Conservation (phyloP, 768 basidiomycete genomes). For the Lactarius deliciosus region DNA sequence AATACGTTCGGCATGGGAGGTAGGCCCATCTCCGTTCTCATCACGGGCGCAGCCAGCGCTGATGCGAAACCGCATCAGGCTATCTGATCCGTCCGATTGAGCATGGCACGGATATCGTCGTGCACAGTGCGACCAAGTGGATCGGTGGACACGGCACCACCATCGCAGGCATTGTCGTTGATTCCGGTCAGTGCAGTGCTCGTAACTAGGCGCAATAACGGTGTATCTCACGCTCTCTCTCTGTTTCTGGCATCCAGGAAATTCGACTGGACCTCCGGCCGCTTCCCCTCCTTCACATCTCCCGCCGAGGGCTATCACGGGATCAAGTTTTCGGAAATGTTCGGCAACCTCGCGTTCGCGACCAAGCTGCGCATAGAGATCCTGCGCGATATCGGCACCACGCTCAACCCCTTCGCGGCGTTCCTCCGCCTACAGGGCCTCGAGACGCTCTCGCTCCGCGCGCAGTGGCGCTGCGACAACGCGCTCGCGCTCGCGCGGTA, state of each 20-base stretch:
- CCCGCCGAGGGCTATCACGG: slow-evolving; percentile 80
- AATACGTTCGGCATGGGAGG: slow-evolving; percentile 78
- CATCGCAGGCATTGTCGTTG: slow-evolving; percentile 73
- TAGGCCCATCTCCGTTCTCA: slow-evolving; percentile 13
- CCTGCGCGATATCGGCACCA: slow-evolving; percentile 65
- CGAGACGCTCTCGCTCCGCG: slow-evolving; percentile 72
- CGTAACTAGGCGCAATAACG: not conserved
- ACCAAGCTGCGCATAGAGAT: slow-evolving; percentile 63
- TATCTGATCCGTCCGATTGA: slow-evolving; percentile 71
- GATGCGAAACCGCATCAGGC: slow-evolving; percentile 27
- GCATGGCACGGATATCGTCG: slow-evolving; percentile 76
- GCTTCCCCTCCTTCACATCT: slow-evolving; percentile 72
- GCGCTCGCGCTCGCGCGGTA: slow-evolving; percentile 64
- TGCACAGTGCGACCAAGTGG: slow-evolving; percentile 84
- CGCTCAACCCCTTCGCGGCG: slow-evolving; percentile 67
- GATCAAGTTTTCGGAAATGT: slow-evolving; percentile 61
- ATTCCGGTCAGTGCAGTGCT: slow-evolving; percentile 49
- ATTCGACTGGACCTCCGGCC: slow-evolving; percentile 73
- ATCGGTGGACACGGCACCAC: slow-evolving; percentile 80
- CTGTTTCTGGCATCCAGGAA: slow-evolving; percentile 40
- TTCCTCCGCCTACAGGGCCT: slow-evolving; percentile 78
- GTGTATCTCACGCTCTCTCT: not conserved
- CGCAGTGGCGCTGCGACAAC: slow-evolving; percentile 69
- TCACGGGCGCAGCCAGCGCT: not conserved
- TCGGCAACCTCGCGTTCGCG: slow-evolving; percentile 63